These are phyloP conservation scores for Pittosporum tobira DNA, from an alignment of 129 eudicot species.

Conservation along the genomic window DNA sequence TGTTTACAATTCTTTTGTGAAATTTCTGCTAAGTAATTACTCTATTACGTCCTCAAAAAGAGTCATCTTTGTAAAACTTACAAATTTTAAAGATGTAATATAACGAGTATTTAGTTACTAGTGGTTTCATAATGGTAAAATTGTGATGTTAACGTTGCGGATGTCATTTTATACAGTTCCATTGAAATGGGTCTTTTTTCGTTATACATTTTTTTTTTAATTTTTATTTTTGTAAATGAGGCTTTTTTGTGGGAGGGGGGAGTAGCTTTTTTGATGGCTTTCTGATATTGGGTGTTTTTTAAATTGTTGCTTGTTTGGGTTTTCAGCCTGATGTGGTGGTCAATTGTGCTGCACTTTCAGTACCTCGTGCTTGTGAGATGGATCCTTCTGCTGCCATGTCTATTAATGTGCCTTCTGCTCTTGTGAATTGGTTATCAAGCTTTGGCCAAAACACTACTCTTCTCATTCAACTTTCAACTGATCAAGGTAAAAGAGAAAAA, in stretches of 20 bases:
- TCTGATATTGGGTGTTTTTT: neutral
- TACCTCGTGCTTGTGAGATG: conserved; percentile 66
- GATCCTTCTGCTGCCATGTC: conserved; percentile 72
- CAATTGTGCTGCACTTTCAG: conserved; percentile 84
- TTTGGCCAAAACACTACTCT: conserved; percentile 37
- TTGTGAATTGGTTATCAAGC: conserved; percentile 66
- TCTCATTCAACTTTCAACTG: conserved; percentile 83
- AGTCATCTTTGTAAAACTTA: too few species aligned
- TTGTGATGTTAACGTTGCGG: too few species aligned
- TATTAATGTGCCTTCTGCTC: conserved; percentile 66
- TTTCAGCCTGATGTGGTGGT: conserved; percentile 87
- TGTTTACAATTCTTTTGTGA: too few species aligned
- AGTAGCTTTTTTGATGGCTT: neutral
- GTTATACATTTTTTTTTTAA: too few species aligned
- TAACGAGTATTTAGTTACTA: too few species aligned
- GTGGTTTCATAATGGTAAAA: too few species aligned
- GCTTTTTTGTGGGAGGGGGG: too few species aligned
- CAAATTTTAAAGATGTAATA: too few species aligned
- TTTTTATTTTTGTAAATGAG: too few species aligned
- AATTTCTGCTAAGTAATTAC: neutral
- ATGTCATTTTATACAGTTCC: too few species aligned
- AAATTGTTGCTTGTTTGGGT: neutral
- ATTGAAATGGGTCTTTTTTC: too few species aligned
- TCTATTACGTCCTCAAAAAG: too few species aligned
- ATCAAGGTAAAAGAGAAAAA: conserved; percentile 51